phyloP scores from a whole-genome alignment of 148 eudicot genomes.

The Simmondsia chinensis region DNA sequence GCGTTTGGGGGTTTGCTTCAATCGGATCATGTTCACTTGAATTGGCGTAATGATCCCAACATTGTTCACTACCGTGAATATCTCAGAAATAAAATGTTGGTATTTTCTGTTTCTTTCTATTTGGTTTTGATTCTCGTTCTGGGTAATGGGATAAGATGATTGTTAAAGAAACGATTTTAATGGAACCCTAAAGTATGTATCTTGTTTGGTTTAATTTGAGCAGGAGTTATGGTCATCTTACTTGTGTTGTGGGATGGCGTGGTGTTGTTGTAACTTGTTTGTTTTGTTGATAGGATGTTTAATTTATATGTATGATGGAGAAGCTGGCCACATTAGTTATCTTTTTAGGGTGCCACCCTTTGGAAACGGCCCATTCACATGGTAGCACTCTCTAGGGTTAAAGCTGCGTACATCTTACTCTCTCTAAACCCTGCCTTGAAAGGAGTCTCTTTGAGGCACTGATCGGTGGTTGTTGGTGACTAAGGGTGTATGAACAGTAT shows the following conservation, averaged over 20 bases:
- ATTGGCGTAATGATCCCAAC: conserved; percentile 19
- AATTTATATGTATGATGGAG: too few species aligned
- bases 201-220: not conserved
- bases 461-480: too few species aligned
- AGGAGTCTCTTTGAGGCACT: too few species aligned
- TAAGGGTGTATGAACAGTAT: too few species aligned
- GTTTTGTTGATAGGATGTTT: too few species aligned
- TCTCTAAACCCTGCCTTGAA: too few species aligned
- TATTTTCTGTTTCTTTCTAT: not conserved
- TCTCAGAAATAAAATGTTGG: conserved; percentile 8
- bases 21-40: conserved; percentile 8
- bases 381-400: too few species aligned
- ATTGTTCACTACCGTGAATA: not conserved
- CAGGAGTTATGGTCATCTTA: not conserved
- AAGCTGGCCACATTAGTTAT: too few species aligned
- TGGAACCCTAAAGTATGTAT: not conserved
- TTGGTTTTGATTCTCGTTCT: not conserved
- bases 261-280: not conserved
- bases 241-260: not conserved
- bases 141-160: too few species aligned
- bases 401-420: too few species aligned
- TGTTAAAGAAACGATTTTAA: not conserved
- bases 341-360: too few species aligned
- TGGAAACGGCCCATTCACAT: too few species aligned
- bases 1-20: conserved; percentile 17